Percentiles rank a stretch among this genome's conserved stretches.
Evolutionary conservation across 2,329 filamentous ascomycete species (phyloP).

Genomic region (Ophiosphaerella narmari): DNA sequence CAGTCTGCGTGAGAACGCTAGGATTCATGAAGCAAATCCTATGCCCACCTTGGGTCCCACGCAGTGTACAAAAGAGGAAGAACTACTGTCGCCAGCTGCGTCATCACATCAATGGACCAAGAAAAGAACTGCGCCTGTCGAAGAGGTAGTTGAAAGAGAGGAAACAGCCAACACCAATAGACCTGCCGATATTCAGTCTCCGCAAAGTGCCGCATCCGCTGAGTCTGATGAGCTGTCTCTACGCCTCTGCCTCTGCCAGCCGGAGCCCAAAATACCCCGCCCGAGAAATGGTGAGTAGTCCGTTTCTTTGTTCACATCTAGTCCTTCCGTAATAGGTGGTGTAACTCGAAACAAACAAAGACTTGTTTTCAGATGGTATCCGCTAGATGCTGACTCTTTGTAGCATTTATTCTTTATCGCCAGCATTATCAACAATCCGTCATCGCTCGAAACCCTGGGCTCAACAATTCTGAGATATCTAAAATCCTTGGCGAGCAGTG

Average conservation of each 20-base stretch:
- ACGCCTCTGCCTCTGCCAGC: slow-evolving; percentile 71
- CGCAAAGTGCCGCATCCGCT: slow-evolving; percentile 34
- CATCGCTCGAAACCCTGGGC: slow-evolving; percentile 79
- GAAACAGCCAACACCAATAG: slow-evolving; percentile 18
- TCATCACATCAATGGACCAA: slow-evolving; percentile 26
- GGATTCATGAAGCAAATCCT: slow-evolving; percentile 31
- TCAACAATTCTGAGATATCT: slow-evolving; percentile 94
- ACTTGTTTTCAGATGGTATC: slow-evolving; percentile 34
- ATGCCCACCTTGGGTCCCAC: slow-evolving; percentile 19
- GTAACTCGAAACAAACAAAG: slow-evolving; percentile 31
- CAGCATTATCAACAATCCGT: slow-evolving; percentile 88
- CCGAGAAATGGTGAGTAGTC: slow-evolving; percentile 69
- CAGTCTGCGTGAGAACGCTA: slow-evolving; percentile 36
- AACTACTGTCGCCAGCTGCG: slow-evolving; percentile 15
- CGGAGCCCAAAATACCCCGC: slow-evolving; percentile 71
- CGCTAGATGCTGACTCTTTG: slow-evolving; percentile 38
- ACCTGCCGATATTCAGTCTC: slow-evolving; percentile 22
- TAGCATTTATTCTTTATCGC: slow-evolving; percentile 97
- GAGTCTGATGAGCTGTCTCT: slow-evolving; percentile 39
- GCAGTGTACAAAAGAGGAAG: slow-evolving; percentile 23
- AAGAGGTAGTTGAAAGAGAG: slow-evolving; percentile 20
- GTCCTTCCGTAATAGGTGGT: slow-evolving; percentile 8
- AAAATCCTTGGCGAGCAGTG: slow-evolving; percentile 96
- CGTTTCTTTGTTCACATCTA: slow-evolving; percentile 26
- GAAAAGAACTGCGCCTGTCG: slow-evolving; percentile 32